A percentile compares a stretch with the other conserved stretches of the same genome.
Conservation (phyloP, 495 filamentous ascomycete genomes). For the Aspergillus cristatus region DNA sequence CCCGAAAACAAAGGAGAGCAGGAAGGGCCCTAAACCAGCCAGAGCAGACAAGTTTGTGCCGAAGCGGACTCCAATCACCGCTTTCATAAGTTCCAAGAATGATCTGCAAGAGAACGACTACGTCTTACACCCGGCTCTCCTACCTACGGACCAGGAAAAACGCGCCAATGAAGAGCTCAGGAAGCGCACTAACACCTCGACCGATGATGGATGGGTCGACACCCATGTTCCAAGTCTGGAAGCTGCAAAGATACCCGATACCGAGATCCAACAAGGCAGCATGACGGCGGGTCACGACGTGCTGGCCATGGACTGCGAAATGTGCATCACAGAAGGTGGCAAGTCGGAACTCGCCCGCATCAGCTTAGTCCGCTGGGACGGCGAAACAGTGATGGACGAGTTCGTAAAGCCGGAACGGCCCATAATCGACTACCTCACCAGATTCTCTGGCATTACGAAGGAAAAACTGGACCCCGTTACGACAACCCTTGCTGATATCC, state of each 20-base stretch:
- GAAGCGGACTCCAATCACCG: conserved; percentile 67
- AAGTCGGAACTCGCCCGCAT: conserved; percentile 78
- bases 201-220: conserved; percentile 73
- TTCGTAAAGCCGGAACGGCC: conserved; percentile 82
- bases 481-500: conserved; percentile 78
- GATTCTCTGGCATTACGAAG: conserved; percentile 80
- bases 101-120: conserved; percentile 80
- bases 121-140: conserved; percentile 64
- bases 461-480: conserved; percentile 70
- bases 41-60: conserved; percentile 54
- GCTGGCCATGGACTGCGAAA: conserved; percentile 87
- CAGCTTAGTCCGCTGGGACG: conserved; percentile 79
- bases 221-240: conserved; percentile 56
- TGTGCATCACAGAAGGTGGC: conserved; percentile 74
- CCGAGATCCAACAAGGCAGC: conserved; percentile 67
- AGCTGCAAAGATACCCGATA: conserved; percentile 56
- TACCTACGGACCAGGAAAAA: conserved; percentile 33
- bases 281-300: conserved; percentile 77
- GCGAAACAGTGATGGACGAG: conserved; percentile 71
- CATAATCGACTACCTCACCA: conserved; percentile 85
- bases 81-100: conserved; percentile 58
- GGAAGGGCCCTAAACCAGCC: conserved; percentile 47
- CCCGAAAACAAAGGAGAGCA: conserved; percentile 48
- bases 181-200: conserved; percentile 27
- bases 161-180: conserved; percentile 36